phyloP scores from a whole-genome alignment of 129 eudicot genomes.

The Daucus carota region DH1_v3.0 NC_030383.2:62090501-62091000 shows the following conservation, averaged over 20 bases:
- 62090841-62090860: not conserved
- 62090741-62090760: not conserved
- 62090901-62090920: conserved; percentile 8
- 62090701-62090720: not conserved
- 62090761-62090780: not conserved
- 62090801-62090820: not conserved
- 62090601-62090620: not conserved
- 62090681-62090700: not conserved
- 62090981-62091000: conserved; percentile 80
- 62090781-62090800: conserved; percentile 4
- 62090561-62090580: not conserved
- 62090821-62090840: not conserved
- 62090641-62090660: not conserved
- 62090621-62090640: not conserved
- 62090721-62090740: not conserved
- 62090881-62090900: conserved; percentile 11
- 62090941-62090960: not conserved
- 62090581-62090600: not conserved
- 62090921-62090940: conserved; percentile 2
- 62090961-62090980: conserved; percentile 12
- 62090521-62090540: not conserved
- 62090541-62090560: not conserved
- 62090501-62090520: not conserved
- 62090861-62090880: conserved; percentile 4
- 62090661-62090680: not conserved